phyloP scores from a whole-genome alignment of 257 asterid genomes.

The Plantago ovata region DNA sequence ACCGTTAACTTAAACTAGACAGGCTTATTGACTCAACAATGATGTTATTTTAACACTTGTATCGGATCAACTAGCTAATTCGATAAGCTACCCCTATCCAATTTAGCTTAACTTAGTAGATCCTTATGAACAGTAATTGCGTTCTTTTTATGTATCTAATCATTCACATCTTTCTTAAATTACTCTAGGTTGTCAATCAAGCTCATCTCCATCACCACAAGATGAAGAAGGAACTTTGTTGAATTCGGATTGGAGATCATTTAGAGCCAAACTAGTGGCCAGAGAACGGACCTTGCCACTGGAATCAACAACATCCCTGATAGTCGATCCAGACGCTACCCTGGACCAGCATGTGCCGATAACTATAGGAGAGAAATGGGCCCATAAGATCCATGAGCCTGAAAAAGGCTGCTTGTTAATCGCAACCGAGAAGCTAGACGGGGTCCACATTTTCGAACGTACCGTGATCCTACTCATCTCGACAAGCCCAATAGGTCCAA shows the following conservation, averaged over 20 bases:
- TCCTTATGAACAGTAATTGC: no score
- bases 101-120: no score
- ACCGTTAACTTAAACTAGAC: no score
- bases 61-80: no score
- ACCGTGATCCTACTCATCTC: constrained; percentile 69
- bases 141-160: no score
- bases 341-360: constrained; percentile 26
- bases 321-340: constrained; percentile 26
- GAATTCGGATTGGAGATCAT: constrained; percentile 72
- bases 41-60: no score
- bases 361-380: constrained; percentile 65
- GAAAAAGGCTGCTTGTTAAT: constrained; percentile 74
- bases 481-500: constrained; percentile 62
- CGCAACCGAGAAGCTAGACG: constrained; percentile 81
- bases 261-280: constrained; percentile 70
- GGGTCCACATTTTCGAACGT: constrained; percentile 81
- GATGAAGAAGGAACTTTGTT: constrained; percentile 42
- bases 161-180: background rate
- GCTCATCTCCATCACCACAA: constrained; percentile 43
- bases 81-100: no score
- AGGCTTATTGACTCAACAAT: no score
- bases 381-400: constrained; percentile 71
- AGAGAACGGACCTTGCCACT: constrained; percentile 28
- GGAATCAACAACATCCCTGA: constrained; percentile 27
- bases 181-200: constrained; percentile 44